Conservation (phyloP, 1,139 yeast species). For the Nakaseomyces nivariensis region DNA sequence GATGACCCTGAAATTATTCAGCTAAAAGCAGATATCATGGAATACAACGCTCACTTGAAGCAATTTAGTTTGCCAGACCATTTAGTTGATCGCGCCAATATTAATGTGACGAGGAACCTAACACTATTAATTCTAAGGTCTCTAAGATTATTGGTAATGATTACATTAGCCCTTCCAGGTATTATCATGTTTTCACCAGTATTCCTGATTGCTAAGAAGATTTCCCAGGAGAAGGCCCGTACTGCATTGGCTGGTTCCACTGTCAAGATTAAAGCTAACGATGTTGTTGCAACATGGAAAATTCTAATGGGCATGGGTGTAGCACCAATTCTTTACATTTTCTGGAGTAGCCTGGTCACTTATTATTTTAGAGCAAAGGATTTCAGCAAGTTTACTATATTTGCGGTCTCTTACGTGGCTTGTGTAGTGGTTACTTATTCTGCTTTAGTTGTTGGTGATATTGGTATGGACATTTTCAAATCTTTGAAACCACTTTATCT, state of each 20-base stretch:
- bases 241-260: conserved; percentile 81
- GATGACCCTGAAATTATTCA: conserved; percentile 60
- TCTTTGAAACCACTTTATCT: conserved; percentile 74
- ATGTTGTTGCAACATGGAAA: conserved; percentile 95
- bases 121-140: conserved; percentile 45
- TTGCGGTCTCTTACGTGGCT: conserved; percentile 27
- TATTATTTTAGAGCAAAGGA: conserved; percentile 23
- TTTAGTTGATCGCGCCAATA: conserved; percentile 62
- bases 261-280: conserved; percentile 84
- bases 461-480: conserved; percentile 80
- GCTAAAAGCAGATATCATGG: conserved; percentile 50
- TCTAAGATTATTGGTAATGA: conserved; percentile 43
- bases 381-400: conserved; percentile 21
- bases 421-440: conserved; percentile 72
- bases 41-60: conserved; percentile 58
- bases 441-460: conserved; percentile 84
- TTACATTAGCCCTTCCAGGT: conserved; percentile 73
- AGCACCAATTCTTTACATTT: conserved; percentile 75
- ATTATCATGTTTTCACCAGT: conserved; percentile 77
- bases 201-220: conserved; percentile 62
- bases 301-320: conserved; percentile 78
- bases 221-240: conserved; percentile 61
- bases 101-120: conserved; percentile 39
- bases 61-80: conserved; percentile 80
- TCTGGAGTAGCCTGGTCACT: conserved; percentile 66